A percentile compares a stretch with the other conserved stretches of the same genome.
phyloP scores from a whole-genome alignment of 2,329 filamentous ascomycete species.

The Paraconiothyrium brasiliense region DNA sequence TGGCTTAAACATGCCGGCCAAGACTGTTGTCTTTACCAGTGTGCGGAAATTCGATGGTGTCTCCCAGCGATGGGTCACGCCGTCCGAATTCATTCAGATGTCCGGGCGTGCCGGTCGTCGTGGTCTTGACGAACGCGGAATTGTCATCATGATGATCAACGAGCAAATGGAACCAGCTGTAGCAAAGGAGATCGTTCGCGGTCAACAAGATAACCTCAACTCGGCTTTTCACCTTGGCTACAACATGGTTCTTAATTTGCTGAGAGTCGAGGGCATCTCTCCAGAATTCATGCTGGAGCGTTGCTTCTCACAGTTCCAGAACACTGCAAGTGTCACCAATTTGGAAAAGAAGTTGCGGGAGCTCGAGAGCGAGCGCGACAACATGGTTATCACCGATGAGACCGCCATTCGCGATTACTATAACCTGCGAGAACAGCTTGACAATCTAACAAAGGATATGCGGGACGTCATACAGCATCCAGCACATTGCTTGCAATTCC shows the following conservation, averaged over 20 bases:
- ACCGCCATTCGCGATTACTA: conserved; percentile 93
- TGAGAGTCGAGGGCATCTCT: conserved; percentile 98
- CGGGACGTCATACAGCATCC: conserved; percentile 91
- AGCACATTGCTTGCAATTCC: conserved; percentile 81
- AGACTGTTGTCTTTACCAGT: conserved; percentile 98
- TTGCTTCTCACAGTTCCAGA: conserved; percentile 99
- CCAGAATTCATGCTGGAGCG: conserved; percentile 99
- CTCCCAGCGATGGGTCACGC: conserved; percentile 82
- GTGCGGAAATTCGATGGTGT: conserved; percentile 95
- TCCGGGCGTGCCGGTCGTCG: conserved; percentile 95
- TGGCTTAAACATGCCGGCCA: conserved; percentile 97
- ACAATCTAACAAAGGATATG: conserved; percentile 87
- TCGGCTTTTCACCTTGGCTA: conserved; percentile 98
- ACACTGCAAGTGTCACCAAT: conserved; percentile 83
- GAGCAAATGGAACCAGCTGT: conserved; percentile 93
- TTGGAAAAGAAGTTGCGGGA: conserved; percentile 85
- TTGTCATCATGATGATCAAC: conserved; percentile 99
- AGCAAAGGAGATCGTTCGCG: conserved; percentile 95
- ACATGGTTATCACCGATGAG: conserved; percentile 84
- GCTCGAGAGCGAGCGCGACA: conserved; percentile 77
- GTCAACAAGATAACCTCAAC: conserved; percentile 95
- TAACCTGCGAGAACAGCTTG: conserved; percentile 83
- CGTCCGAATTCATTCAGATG: conserved; percentile 98
- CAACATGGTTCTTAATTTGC: conserved; percentile 98
- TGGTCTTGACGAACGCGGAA: conserved; percentile 96